Evolutionary conservation across 2,329 filamentous ascomycete species (phyloP).

Genomic region (Diaporthe ilicicola): DNA sequence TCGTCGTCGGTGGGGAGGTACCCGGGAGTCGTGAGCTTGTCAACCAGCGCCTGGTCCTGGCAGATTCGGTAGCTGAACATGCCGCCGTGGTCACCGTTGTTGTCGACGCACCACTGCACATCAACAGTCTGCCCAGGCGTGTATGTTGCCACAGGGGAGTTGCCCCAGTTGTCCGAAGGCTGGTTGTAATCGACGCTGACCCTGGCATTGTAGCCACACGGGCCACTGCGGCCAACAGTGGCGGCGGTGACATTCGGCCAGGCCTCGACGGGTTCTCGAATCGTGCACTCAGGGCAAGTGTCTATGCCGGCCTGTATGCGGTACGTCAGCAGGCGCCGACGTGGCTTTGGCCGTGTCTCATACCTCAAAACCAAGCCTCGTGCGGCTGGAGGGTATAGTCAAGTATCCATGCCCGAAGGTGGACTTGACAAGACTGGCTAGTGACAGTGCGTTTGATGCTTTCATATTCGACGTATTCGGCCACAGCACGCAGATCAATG

Average conservation of each 20-base stretch:
- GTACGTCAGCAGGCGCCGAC: background rate
- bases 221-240: constrained; percentile 55
- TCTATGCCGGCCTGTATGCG: constrained; percentile 52
- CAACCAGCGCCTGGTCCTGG: constrained; percentile 57
- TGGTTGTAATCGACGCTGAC: constrained; percentile 63
- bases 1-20: constrained; percentile 59
- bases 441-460: background rate
- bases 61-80: constrained; percentile 66
- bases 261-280: constrained; percentile 59
- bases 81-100: constrained; percentile 65
- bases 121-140: constrained; percentile 54
- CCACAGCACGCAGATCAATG: background rate
- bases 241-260: constrained; percentile 59
- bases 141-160: constrained; percentile 52
- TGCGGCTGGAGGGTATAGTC: constrained; percentile 52
- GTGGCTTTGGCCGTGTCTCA: background rate
- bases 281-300: constrained; percentile 62
- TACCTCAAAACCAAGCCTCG: constrained; percentile 54
- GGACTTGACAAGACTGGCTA: constrained; percentile 13
- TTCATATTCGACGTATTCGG: background rate
- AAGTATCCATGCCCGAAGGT: constrained; percentile 54
- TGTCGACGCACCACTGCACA: constrained; percentile 64
- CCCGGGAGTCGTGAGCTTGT: constrained; percentile 56
- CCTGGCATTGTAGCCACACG: constrained; percentile 63
- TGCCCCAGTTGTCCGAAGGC: constrained; percentile 54